Conservation (phyloP, 75 land plant species). For the Ceratopteris richardii region DNA sequence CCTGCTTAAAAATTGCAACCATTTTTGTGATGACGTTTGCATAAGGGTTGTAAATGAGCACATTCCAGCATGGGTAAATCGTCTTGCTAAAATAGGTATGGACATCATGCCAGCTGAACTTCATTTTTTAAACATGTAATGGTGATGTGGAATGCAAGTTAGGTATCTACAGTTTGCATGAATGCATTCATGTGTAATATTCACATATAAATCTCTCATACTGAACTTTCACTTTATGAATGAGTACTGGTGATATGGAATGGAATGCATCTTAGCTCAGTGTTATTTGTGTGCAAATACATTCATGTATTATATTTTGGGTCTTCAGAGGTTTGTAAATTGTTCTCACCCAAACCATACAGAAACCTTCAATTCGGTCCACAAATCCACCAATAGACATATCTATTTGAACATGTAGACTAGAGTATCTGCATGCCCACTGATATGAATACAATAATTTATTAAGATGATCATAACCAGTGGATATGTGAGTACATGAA, state of each 20-base stretch:
- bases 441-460: too few relatives aligned
- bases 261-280: neutral
- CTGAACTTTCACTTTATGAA: neutral
- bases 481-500: too few relatives aligned
- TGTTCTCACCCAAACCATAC: too few relatives aligned
- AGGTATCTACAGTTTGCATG: neutral
- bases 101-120: neutral
- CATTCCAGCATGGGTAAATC: slow-evolving; percentile 44
- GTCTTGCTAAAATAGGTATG: slow-evolving; percentile 39
- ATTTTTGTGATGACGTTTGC: slow-evolving; percentile 41
- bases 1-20: slow-evolving; percentile 43
- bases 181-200: neutral
- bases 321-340: too few relatives aligned
- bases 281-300: too few relatives aligned
- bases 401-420: too few relatives aligned
- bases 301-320: too few relatives aligned
- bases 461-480: too few relatives aligned
- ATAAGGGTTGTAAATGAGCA: slow-evolving; percentile 20
- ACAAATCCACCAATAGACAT: too few relatives aligned
- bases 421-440: too few relatives aligned
- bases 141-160: neutral
- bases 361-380: too few relatives aligned
- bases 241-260: too few relatives aligned
- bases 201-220: neutral
- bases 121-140: neutral